phyloP scores from a whole-genome alignment of 73 alveolate species.

The Durusdinium trenchii region DNA sequence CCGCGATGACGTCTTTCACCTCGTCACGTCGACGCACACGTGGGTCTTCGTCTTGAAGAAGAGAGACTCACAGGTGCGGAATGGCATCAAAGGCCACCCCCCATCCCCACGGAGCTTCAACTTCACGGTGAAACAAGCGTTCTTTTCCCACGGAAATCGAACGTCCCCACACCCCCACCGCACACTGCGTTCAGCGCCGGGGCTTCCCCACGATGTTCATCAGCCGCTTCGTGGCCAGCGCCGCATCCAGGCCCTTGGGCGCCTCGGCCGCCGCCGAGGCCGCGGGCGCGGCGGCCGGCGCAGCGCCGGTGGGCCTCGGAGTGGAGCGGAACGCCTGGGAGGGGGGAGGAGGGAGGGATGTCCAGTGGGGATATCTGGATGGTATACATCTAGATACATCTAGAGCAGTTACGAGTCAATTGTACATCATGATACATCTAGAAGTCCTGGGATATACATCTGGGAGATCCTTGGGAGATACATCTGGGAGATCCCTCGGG shows the following conservation, averaged over 20 bases:
- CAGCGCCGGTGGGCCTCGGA: background rate
- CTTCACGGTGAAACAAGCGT: background rate
- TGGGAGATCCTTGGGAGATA: too few relatives aligned
- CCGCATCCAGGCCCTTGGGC: slow-evolving; percentile 91
- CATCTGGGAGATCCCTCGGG: too few relatives aligned
- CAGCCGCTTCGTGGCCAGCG: slow-evolving; percentile 81
- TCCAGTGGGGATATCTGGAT: background rate
- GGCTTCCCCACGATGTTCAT: slow-evolving; percentile 62
- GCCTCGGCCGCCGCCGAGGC: slow-evolving; percentile 82
- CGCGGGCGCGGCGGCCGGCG: slow-evolving; percentile 65
- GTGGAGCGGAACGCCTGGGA: background rate
- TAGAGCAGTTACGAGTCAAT: background rate
- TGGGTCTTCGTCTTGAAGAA: background rate
- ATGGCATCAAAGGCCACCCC: background rate
- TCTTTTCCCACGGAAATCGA: background rate
- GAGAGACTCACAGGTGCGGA: background rate
- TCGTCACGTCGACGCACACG: background rate
- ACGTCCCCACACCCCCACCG: background rate
- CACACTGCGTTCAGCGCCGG: background rate
- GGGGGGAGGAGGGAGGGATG: background rate
- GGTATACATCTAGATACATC: background rate
- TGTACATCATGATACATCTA: background rate
- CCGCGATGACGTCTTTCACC: slow-evolving; percentile 93
- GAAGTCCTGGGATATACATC: too few relatives aligned
- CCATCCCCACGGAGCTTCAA: background rate